Base-by-base conservation (phyloP, 768 basidiomycete species). In the Pholiota conissans region DNA sequence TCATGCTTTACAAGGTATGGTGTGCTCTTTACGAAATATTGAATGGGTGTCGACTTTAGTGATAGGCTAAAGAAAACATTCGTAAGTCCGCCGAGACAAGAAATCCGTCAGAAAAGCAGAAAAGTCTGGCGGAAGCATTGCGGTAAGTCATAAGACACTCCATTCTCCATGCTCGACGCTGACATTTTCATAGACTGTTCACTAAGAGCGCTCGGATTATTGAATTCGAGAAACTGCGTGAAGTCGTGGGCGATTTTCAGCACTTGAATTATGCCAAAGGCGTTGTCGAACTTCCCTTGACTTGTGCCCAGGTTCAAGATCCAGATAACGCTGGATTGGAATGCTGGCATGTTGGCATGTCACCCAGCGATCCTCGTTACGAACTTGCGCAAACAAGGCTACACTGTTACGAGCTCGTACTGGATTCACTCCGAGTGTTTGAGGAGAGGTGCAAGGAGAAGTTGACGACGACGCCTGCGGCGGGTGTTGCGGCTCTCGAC, bases 1-100 rank as follows among this genome's bases (percentile, higher is more conserved):
- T 99, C 42, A 91, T 97, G 82, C 73, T 97, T 27, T 98, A 98
- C 78, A 99, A 99, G 80, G 94, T 86, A 64, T 56, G 74, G 37
- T 57, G 29, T 1, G 20, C 30, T 56, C 20, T 13, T 2, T 24
- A 32, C 55, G 42, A 53, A 37, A 55, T 52, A 11, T 22, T 14
- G 18, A 4, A 22, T 14, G 39, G 16, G 34, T 35, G 45, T n/a
- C 20, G 55, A n/a, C 49, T 46, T 32, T 24, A 13, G 48, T 52
- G 35, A 18, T 61, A 95, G 93, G 96, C 96, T 1, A 89, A 92
- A 68, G 97, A 99, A 75, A 94, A 91, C 63, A 80, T 97, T 32
- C 89, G 94, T 9, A 91, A 91, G 67, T 94, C 97, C 28, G 86
- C 90, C 24, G 92, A 94, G 66, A 86, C 91, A 18, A 78, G 83